A percentile compares a stretch with the other conserved stretches of the same genome.
Conservation (phyloP, 1,284 basidiomycete genomes). For the Melanopsichium pennsylvanicum region DNA sequence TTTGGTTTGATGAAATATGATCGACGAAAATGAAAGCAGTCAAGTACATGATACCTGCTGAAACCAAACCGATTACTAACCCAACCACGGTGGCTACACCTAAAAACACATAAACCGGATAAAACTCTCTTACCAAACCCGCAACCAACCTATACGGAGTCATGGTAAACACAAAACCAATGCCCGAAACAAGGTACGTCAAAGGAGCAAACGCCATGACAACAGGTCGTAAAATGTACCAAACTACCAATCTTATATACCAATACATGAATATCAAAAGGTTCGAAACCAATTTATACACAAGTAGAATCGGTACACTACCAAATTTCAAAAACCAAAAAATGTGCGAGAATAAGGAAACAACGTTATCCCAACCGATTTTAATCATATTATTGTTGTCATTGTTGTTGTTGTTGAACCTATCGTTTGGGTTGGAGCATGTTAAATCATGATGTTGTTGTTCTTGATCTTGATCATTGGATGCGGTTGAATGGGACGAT, state of each 20-base stretch:
- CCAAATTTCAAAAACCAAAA: too few species aligned
- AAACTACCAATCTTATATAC: constrained; percentile 12
- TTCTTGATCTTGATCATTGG: too few species aligned
- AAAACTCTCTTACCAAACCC: constrained; percentile 16
- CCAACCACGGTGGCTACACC: constrained; percentile 37
- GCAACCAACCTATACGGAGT: constrained; percentile 2
- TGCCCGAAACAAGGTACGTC: constrained; percentile 28
- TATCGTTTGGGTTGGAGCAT: too few species aligned
- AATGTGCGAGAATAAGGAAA: too few species aligned
- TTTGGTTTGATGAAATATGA: not conserved
- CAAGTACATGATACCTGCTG: constrained; percentile 26
- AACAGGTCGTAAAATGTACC: constrained; percentile 20
- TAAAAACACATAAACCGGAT: constrained; percentile 49
- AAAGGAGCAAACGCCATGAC: constrained; percentile 18
- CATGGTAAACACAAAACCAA: constrained; percentile 26
- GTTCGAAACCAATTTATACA: too few species aligned
- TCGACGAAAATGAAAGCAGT: constrained; percentile 38
- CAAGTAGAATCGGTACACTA: too few species aligned
- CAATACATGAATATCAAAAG: too few species aligned
- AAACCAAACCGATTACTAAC: constrained; percentile 14
- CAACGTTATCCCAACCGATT: too few species aligned
- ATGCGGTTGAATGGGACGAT: too few species aligned
- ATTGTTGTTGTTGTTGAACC: too few species aligned
- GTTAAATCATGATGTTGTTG: too few species aligned
- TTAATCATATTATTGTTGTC: too few species aligned